Percentiles rank a stretch among this genome's conserved stretches.
These are phyloP conservation scores for Fusarium hostae DNA, from an alignment of 2,329 filamentous ascomycete genomes.

Conservation along the genomic window DNA sequence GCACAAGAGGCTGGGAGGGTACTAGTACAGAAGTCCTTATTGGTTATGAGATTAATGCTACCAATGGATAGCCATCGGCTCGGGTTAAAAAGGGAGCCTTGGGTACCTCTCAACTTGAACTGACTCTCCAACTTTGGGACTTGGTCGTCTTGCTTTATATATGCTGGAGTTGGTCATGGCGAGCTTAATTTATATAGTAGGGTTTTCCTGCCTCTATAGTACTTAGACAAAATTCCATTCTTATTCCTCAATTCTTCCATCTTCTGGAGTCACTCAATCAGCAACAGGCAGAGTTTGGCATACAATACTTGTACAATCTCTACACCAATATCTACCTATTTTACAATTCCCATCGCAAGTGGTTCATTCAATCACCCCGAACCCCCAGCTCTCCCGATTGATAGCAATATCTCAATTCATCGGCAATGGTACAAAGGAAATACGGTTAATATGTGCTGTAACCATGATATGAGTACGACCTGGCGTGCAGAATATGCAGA, in stretches of 20 bases:
- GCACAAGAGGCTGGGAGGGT: slow-evolving; percentile 95
- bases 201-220: background rate
- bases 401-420: background rate
- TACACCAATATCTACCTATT: background rate
- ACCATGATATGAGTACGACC: background rate
- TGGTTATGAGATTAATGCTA: slow-evolving; percentile 84
- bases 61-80: slow-evolving; percentile 15
- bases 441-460: background rate
- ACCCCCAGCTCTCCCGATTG: background rate
- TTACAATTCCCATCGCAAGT: background rate
- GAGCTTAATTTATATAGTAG: background rate
- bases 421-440: background rate
- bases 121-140: background rate
- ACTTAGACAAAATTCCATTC: slow-evolving; percentile 5
- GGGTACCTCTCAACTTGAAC: background rate
- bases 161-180: background rate
- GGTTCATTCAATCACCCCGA: background rate
- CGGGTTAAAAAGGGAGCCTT: background rate
- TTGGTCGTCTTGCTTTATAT: background rate
- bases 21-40: slow-evolving; percentile 88
- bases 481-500: background rate
- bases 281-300: background rate
- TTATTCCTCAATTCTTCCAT: background rate
- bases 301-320: slow-evolving; percentile 2
- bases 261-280: background rate